A percentile compares a stretch with the other conserved stretches of the same genome.
Conservation (phyloP, 306 rosid genomes). For the Vicia sativa region DNA sequence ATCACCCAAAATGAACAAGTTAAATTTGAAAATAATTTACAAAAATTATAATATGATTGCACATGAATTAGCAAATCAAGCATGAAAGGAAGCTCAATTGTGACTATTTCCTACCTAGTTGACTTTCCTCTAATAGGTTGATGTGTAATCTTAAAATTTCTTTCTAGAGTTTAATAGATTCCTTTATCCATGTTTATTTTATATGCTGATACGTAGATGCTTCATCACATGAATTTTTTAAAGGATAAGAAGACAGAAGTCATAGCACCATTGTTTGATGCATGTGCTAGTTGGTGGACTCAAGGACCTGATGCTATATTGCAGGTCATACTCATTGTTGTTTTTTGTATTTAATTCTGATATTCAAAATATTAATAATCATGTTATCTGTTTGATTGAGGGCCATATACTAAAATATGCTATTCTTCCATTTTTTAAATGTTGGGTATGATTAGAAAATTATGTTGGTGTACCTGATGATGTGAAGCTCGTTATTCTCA, state of each 20-base stretch:
- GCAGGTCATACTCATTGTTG: constrained; percentile 67
- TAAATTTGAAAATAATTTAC: constrained; percentile 6
- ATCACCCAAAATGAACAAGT: not conserved
- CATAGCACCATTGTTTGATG: constrained; percentile 84
- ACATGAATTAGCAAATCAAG: constrained; percentile 25
- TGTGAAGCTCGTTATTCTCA: constrained; percentile 84
- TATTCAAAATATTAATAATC: constrained; percentile 25
- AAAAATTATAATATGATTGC: not conserved
- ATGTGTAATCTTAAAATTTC: too few relatives aligned
- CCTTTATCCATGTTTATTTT: constrained; percentile 6
- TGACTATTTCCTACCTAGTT: not conserved
- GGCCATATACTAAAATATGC: constrained; percentile 26
- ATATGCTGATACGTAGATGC: constrained; percentile 28
- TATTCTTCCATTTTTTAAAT: constrained; percentile 25
- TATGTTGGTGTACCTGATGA: constrained; percentile 55
- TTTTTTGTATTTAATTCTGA: constrained; percentile 29
- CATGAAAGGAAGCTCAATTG: constrained; percentile 14
- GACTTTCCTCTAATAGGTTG: not conserved
- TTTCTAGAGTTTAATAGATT: constrained; percentile 26
- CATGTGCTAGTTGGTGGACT: constrained; percentile 99
- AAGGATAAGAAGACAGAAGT: constrained; percentile 53
- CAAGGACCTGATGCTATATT: constrained; percentile 91
- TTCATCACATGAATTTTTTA: not conserved
- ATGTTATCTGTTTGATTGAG: constrained; percentile 16
- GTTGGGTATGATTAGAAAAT: constrained; percentile 31